These are phyloP conservation scores for Sugiyamaella valdiviana DNA, from an alignment of 805 yeast genomes.

Conservation along the genomic window DNA sequence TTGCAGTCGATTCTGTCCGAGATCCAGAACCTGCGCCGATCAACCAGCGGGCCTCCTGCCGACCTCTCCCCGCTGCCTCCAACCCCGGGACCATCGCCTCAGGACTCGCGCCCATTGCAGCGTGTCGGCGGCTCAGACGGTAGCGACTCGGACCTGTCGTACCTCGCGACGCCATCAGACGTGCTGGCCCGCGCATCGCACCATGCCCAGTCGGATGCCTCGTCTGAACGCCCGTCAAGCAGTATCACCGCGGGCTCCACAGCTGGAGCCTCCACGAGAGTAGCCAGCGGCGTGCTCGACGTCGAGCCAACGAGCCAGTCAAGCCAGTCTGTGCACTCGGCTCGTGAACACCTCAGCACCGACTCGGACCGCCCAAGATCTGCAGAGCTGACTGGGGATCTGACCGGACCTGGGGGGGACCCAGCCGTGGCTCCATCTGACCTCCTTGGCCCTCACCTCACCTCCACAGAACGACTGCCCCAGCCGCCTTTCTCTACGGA, in stretches of 20 bases:
- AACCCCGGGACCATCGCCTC: slow-evolving; percentile 3
- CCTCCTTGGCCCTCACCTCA: too few relatives aligned
- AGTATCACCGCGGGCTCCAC: not conserved
- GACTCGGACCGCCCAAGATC: not conserved
- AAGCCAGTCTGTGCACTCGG: not conserved
- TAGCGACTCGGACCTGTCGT: not conserved
- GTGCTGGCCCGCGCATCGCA: not conserved
- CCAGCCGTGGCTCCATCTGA: too few relatives aligned
- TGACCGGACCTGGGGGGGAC: too few relatives aligned
- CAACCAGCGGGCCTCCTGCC: slow-evolving; percentile 6
- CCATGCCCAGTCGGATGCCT: too few relatives aligned
- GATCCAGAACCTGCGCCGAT: slow-evolving; percentile 15
- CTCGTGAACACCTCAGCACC: not conserved
- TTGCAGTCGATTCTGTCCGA: slow-evolving; percentile 16
- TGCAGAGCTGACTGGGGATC: too few relatives aligned
- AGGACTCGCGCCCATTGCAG: not conserved
- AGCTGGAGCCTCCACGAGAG: too few relatives aligned
- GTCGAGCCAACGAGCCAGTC: not conserved
- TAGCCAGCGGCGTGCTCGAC: too few relatives aligned
- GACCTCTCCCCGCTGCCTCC: not conserved
- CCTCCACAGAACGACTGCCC: too few relatives aligned
- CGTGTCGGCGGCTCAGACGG: not conserved
- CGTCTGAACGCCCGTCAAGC: too few relatives aligned
- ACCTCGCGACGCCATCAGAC: not conserved
- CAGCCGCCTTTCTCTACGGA: too few relatives aligned